Evolutionary conservation across 116 monocot genomes (phyloP).

Genomic region (Phalaenopsis hybrid): DNA sequence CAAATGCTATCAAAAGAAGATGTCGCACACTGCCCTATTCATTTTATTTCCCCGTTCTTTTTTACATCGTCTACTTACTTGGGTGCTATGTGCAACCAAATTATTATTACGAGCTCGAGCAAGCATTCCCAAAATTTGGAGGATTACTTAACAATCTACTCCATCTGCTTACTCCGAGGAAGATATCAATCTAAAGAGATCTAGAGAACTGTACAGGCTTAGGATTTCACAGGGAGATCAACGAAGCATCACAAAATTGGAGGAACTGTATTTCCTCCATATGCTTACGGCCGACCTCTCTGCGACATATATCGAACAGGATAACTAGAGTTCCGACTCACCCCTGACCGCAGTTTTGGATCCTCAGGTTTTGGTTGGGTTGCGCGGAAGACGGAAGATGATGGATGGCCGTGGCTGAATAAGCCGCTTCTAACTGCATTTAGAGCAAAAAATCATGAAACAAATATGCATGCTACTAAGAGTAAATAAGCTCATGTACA

Average conservation of each 20-base stretch:
- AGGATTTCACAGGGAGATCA: background rate
- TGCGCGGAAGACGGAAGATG: background rate
- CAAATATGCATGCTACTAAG: too few relatives aligned
- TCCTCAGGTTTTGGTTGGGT: background rate
- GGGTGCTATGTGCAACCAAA: background rate
- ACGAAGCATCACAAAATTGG: conserved; percentile 10
- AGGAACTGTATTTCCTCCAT: conserved; percentile 5
- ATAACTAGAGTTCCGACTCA: background rate
- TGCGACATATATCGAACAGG: background rate
- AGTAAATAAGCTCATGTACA: too few relatives aligned
- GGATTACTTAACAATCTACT: background rate
- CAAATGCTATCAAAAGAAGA: background rate
- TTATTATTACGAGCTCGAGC: background rate
- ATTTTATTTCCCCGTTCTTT: background rate
- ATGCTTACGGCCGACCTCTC: conserved; percentile 5
- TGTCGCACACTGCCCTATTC: background rate
- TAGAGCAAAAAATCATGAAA: too few relatives aligned
- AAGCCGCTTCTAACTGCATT: background rate
- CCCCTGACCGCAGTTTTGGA: background rate
- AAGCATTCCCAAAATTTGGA: conserved; percentile 6
- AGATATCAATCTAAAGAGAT: background rate
- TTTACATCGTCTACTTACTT: background rate
- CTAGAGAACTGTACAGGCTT: background rate
- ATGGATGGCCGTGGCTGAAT: background rate
- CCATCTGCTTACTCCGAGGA: conserved; percentile 3